Evolutionary conservation across 495 filamentous ascomycete genomes (phyloP).

Genomic region (Neurospora sp.): DNA sequence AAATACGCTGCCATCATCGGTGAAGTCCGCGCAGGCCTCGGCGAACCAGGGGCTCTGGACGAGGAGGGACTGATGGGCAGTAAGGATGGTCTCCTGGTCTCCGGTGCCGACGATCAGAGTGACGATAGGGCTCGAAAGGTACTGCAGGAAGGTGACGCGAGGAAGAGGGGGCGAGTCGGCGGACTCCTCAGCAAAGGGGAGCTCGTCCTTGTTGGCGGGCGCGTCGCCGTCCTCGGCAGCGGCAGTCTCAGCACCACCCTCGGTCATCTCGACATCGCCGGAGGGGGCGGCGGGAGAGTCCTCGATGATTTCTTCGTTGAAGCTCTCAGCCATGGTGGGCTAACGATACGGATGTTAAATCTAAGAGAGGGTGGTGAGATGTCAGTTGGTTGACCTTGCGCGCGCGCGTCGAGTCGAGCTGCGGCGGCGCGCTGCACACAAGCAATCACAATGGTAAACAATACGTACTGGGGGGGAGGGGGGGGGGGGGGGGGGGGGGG

Average conservation of each 20-base stretch:
- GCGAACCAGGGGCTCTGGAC: conserved; percentile 62
- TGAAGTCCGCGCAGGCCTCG: conserved; percentile 48
- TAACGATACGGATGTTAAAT: neutral
- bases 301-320: conserved; percentile 25
- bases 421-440: neutral
- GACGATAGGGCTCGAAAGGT: conserved; percentile 71
- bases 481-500: too few relatives aligned
- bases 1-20: conserved; percentile 37
- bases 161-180: conserved; percentile 24
- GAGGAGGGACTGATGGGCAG: conserved; percentile 72
- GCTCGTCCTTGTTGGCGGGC: conserved; percentile 16
- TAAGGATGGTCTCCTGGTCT: conserved; percentile 50
- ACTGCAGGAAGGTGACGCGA: conserved; percentile 40
- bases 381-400: neutral
- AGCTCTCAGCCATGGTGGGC: conserved; percentile 30
- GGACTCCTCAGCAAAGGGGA: conserved; percentile 35
- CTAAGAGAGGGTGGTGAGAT: neutral
- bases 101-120: conserved; percentile 61
- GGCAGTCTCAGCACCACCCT: conserved; percentile 12
- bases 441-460: neutral
- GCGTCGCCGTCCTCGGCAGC: conserved; percentile 9
- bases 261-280: conserved; percentile 43
- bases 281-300: conserved; percentile 22
- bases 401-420: neutral
- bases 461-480: neutral